phyloP scores from a whole-genome alignment of 177 flowering plant species.

The Vitis hybrid region DNA sequence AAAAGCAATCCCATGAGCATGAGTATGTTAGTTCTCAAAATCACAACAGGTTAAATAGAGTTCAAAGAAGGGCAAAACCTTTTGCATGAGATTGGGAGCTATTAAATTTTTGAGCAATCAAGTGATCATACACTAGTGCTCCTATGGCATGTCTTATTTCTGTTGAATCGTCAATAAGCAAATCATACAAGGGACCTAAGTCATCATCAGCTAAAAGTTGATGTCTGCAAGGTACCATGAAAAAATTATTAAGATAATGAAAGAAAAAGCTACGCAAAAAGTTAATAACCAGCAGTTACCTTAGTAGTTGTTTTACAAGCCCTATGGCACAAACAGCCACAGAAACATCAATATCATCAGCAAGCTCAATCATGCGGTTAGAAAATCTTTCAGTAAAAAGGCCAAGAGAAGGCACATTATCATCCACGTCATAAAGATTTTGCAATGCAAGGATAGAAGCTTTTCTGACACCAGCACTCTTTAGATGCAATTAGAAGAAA shows the following conservation, averaged over 20 bases:
- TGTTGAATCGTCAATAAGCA: slow-evolving; percentile 90
- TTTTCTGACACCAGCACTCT: slow-evolving; percentile 95
- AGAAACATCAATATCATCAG: slow-evolving; percentile 95
- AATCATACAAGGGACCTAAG: slow-evolving; percentile 89
- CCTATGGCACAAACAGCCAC: slow-evolving; percentile 97
- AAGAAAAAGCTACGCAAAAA: not conserved
- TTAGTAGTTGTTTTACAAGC: slow-evolving; percentile 84
- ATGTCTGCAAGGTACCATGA: slow-evolving; percentile 59
- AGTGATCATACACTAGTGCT: slow-evolving; percentile 89
- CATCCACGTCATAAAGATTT: slow-evolving; percentile 92
- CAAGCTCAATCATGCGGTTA: slow-evolving; percentile 94
- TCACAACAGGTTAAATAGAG: not conserved
- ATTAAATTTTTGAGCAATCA: slow-evolving; percentile 89
- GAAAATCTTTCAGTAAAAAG: slow-evolving; percentile 95
- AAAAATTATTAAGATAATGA: not conserved
- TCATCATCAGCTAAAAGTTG: slow-evolving; percentile 90
- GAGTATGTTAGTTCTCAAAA: slow-evolving; percentile 1
- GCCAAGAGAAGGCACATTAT: slow-evolving; percentile 85
- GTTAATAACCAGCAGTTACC: slow-evolving; percentile 36
- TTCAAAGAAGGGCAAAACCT: slow-evolving; percentile 35
- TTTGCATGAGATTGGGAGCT: slow-evolving; percentile 61
- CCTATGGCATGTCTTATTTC: slow-evolving; percentile 96
- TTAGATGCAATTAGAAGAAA: slow-evolving; percentile 20
- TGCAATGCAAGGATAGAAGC: slow-evolving; percentile 86
- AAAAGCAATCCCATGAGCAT: slow-evolving; percentile 15